Base-by-base conservation (phyloP, 495 filamentous ascomycete genomes). In the Aspergillus incahuasiensis region DNA sequence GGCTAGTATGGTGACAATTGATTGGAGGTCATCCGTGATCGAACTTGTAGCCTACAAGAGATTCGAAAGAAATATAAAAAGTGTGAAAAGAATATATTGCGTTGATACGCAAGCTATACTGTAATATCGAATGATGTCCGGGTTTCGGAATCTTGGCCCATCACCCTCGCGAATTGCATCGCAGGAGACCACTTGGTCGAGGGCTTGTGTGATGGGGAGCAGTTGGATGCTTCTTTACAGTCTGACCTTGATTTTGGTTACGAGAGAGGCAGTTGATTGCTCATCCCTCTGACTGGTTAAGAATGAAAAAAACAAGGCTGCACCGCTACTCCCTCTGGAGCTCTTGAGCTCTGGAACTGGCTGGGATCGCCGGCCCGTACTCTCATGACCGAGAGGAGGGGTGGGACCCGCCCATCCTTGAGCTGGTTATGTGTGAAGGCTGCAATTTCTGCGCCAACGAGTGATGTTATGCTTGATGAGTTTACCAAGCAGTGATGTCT, bases 401-500 rank as follows among this genome's bases (percentile, higher is more conserved):
- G 30, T 47, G 42, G 51, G 51, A 43, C 18, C 50, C 47, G 39
- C 50, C 39, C 25, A 50, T 44, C 25, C 24, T 51, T 28, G 53
- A 47, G 41, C 19, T 28, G 22, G 41, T 48, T 43, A 18, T 25
- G 65, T 63, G 61, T 58, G 52, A 58, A 67, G 69, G 69, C 72
- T 68, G 71, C 72, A 71, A 67, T 54, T 46, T 35, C 52, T 64
- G 61, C 64, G 63, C 61, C 61, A 62, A 58, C 16, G 25, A 46
- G 34, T 40, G 45, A 40, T 24, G 43, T 16, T 38, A 22, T 35
- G 16, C 43, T 25, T 15, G 32, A 24, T 57, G 45, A 52, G 20
- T 64, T 67, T 86, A 97, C 92, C 92, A 97, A 38, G 90, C 91
- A 49, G 91, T 96, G 60, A 98, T 96, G 70, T 98, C 94, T 56